Conservation (phyloP, 2,329 filamentous ascomycete species). For the Claviceps sp. region DNA sequence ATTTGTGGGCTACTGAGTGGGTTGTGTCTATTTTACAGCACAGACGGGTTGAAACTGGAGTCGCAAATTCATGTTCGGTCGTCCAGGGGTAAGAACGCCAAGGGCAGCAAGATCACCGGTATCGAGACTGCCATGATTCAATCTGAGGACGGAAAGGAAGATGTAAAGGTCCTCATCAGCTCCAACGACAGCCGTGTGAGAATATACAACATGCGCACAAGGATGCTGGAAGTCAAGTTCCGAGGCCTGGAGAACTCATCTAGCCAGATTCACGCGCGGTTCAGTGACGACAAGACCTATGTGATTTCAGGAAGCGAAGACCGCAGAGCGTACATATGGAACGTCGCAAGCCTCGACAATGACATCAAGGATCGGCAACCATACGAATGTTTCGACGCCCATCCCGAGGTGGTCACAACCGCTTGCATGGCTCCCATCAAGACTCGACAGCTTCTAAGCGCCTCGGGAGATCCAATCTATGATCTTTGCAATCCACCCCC, state of each 20-base stretch:
- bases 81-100: conserved; percentile 81
- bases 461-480: conserved; percentile 84
- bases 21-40: conserved; percentile 81
- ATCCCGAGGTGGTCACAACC: conserved; percentile 78
- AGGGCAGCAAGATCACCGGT: conserved; percentile 93
- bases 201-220: conserved; percentile 78
- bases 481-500: conserved; percentile 93
- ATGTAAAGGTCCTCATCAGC: conserved; percentile 75
- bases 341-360: conserved; percentile 32
- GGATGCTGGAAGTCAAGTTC: conserved; percentile 76
- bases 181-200: conserved; percentile 91
- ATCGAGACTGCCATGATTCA: conserved; percentile 62
- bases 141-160: conserved; percentile 33
- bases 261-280: conserved; percentile 79
- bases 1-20: conserved; percentile 83
- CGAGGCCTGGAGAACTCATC: conserved; percentile 81
- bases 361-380: conserved; percentile 68
- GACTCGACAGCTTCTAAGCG: conserved; percentile 63
- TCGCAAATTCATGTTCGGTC: conserved; percentile 90
- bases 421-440: conserved; percentile 71
- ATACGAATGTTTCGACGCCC: conserved; percentile 81
- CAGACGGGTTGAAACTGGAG: conserved; percentile 71
- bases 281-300: conserved; percentile 76
- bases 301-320: conserved; percentile 92
- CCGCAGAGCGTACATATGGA: conserved; percentile 82